These are phyloP conservation scores for Myxozyma neotropica DNA, from an alignment of 805 yeast genomes.

Conservation along the genomic window DNA sequence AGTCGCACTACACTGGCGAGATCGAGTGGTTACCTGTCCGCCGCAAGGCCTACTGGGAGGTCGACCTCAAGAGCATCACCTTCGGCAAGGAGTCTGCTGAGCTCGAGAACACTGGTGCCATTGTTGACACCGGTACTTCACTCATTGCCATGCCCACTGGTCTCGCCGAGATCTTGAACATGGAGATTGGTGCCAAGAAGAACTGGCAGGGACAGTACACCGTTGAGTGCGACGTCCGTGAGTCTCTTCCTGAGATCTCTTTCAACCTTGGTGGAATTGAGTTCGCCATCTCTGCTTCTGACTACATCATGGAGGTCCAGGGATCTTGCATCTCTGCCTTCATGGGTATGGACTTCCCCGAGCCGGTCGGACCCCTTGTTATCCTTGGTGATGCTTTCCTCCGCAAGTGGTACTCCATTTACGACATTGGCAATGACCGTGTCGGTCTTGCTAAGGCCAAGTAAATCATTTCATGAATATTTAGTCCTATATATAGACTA, in stretches of 20 bases:
- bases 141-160: slow-evolving; percentile 93
- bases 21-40: slow-evolving; percentile 96
- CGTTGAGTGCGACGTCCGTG: slow-evolving; percentile 86
- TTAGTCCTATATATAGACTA: background rate
- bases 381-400: slow-evolving; percentile 97
- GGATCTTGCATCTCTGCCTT: slow-evolving; percentile 96
- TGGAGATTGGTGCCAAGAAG: slow-evolving; percentile 96
- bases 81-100: slow-evolving; percentile 90
- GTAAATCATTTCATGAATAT: slow-evolving; percentile 40
- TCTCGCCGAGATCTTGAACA: slow-evolving; percentile 90
- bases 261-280: slow-evolving; percentile 87
- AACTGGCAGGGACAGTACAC: slow-evolving; percentile 97
- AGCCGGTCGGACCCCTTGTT: slow-evolving; percentile 94
- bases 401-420: slow-evolving; percentile 91
- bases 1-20: slow-evolving; percentile 73
- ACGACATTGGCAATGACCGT: slow-evolving; percentile 86
- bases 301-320: slow-evolving; percentile 89
- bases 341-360: slow-evolving; percentile 97
- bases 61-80: slow-evolving; percentile 83
- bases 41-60: slow-evolving; percentile 99
- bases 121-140: slow-evolving; percentile 98
- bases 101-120: slow-evolving; percentile 86
- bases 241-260: slow-evolving; percentile 84
- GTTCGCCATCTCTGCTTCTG: slow-evolving; percentile 86
- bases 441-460: slow-evolving; percentile 89